Percentiles rank a stretch among this genome's conserved stretches.
These are phyloP conservation scores for Hippophae tibetana DNA, from an alignment of 306 rosid genomes.

Conservation along the genomic window DNA sequence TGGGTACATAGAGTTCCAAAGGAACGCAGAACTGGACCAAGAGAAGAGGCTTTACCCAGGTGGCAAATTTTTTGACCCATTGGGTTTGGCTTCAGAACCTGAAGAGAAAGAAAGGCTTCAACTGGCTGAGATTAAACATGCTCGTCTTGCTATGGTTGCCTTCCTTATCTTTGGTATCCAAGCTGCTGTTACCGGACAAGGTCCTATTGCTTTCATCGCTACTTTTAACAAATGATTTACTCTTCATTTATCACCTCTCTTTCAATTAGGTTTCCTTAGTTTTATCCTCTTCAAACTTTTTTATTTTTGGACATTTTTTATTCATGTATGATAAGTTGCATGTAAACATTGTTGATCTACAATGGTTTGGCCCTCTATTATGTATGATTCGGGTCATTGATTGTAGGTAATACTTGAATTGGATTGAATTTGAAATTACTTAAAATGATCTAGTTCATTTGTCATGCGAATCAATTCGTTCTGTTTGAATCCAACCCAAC, in stretches of 20 bases:
- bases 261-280: slow-evolving; percentile 1
- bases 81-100: slow-evolving; percentile 53
- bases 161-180: slow-evolving; percentile 68
- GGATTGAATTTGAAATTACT: too few relatives aligned
- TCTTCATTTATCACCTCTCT: neutral
- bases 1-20: slow-evolving; percentile 74
- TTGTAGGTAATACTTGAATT: too few relatives aligned
- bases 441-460: too few relatives aligned
- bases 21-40: slow-evolving; percentile 73
- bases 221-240: slow-evolving; percentile 54
- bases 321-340: too few relatives aligned
- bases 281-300: neutral
- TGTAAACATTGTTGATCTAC: too few relatives aligned
- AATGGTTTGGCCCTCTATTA: neutral
- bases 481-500: too few relatives aligned
- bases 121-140: slow-evolving; percentile 73
- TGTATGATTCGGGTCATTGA: too few relatives aligned
- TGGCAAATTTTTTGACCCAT: slow-evolving; percentile 64
- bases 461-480: too few relatives aligned
- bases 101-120: slow-evolving; percentile 62
- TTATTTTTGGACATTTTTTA: too few relatives aligned
- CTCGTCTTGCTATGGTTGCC: slow-evolving; percentile 65
- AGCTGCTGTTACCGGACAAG: slow-evolving; percentile 74
- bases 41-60: slow-evolving; percentile 78
- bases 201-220: slow-evolving; percentile 54